Base-by-base conservation (phyloP, 495 filamentous ascomycete genomes). In the Pseudomonodictys pantanalensis region DNA sequence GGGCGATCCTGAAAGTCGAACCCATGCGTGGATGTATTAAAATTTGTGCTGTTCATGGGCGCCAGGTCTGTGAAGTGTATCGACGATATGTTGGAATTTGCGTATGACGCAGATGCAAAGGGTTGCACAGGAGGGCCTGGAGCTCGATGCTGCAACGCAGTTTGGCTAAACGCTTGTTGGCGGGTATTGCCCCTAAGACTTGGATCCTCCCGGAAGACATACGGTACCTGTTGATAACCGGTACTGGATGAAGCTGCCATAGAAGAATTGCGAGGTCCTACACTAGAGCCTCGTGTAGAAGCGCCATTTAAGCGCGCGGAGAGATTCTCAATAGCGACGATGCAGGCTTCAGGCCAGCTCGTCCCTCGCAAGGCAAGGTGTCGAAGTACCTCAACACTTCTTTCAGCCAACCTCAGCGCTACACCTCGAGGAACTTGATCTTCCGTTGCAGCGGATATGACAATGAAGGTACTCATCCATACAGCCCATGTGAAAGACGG, bases 381-480 rank as follows among this genome's bases (percentile, higher is more conserved):
- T 15, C 15, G 7, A 7, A 35, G 7, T 8, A 35, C 32, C 15
- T 7, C 32, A 35, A 35, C 15, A 15, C 32, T 35, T 35, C 32
- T 7, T 8, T 35, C 15, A 15, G 32, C 32, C 8, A 35, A 15
- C 32, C 32, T 7, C 8, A 7, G 15, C 32, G 32, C 32, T 7
- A 35, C 32, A 35, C 8, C 32, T 35, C 32, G 32, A 15, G 32
- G 32, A 59, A 35, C 32, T 15, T 35, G 32, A 35, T 35, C 15
- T 15, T 35, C 32, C 32, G 32, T 35, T 7, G 62, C 59, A 52
- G 72, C 72, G 18, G 75, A 77, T 53, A 79, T 69, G 50, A 79
- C 33, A 41, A 79, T 71, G n/a, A 79, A 65, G 52, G 72, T 76
- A 25, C 75, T 73, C 76, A 79, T 78, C 77, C 77, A 79, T 10